Base-by-base conservation (phyloP, 225 moss, liverwort and hornwort species). In the Antitrichia curtipendula region DNA sequence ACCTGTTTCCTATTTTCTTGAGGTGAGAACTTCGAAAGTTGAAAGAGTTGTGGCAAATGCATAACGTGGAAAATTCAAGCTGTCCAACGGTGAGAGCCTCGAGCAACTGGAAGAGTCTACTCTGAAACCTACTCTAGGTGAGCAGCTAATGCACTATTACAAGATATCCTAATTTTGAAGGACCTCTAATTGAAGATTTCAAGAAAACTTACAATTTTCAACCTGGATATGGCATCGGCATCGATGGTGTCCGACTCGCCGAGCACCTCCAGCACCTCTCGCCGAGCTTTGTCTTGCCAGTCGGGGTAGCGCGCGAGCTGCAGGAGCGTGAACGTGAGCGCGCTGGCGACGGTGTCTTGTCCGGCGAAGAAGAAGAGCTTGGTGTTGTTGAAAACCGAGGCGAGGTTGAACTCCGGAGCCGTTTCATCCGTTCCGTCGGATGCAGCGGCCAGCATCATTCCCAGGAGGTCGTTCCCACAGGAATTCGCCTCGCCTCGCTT, bases 331-430 rank as follows among this genome's bases (percentile, higher is more conserved):
- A 89, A 94, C 27, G 89, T 88, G 69, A 89, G 83, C 38, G 90
- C 83, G 59, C 86, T 91, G 41, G 89, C 86, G 28, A 90, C 88
- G 16, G 94, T 94, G 82, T 92, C 94, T 61, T 92, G 91, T 11
- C 94, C 94, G 18, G 92, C 94, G 61, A 91, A 94, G 85, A 91
- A 94, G 90, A 94, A 92, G 60, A 88, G 86, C 83, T 94, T 94
- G 40, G 89, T 87, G 41, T 92, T 92, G 76, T 92, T 92, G 63
- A 94, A 90, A 24, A 94, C 89, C 14, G 91, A 91, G 4, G 88
- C 85, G 20, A 90, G 88, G 71, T 91, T 91, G n/a, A 92, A 92
- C 19, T 90, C 88, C 17, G 72, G 71, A 2, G 82, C 84, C 56
- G 81, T 54, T 68, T 93, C 90, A 58, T 87, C 88, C 24, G 77